Evolutionary conservation across 2,329 filamentous ascomycete genomes (phyloP), one percentile per base, ranked within the genome.

Genomic region (Trichoderma sp.): DNA sequence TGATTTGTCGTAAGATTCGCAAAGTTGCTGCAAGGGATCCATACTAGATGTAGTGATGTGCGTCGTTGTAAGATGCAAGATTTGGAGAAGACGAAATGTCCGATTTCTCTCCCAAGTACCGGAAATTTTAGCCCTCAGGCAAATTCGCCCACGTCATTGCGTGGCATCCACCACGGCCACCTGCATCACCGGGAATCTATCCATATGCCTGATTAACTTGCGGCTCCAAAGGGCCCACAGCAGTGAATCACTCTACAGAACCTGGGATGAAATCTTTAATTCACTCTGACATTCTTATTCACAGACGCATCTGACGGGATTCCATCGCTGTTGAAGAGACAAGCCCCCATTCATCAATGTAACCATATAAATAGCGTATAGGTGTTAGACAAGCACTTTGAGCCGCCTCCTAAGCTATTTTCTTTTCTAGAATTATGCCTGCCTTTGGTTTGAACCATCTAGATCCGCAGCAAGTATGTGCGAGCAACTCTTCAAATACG

Each of bases 401-500:
- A 13, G 13, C 37, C 37, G 6, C n/a, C 28, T 51, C 1, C 1
- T 21, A 7, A 26, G 13, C 8, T 11, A n/a, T 18, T 34, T 24
- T 34, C 39, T 24, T 13, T 26, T 4, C 49, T 30, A n/a, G 18
- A 28, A 30, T 51, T 16, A 0, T 43, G 5, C 26, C 13, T 18
- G 14, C 28, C 32, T 34, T 24, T 18, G n/a, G 26, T 32, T 26
- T 54, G 30, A 28, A 21, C 21, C 14, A 16, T n/a, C 11, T n/a
- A 28, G 14, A 6, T 32, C 11, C 18, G 21, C 5, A 46, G 37
- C 43, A 55, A 61, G 3, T n/a, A 75, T 75, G 74, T 76, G 75
- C 37, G 70, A 73, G 26, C 67, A 74, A 24, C 63, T 75, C 21
- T 66, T 55, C 13, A 37, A 69, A 24, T 76, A 71, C 16, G 63